Conservation (phyloP, 306 rosid species). For the Notholithocarpus densiflorus region DNA sequence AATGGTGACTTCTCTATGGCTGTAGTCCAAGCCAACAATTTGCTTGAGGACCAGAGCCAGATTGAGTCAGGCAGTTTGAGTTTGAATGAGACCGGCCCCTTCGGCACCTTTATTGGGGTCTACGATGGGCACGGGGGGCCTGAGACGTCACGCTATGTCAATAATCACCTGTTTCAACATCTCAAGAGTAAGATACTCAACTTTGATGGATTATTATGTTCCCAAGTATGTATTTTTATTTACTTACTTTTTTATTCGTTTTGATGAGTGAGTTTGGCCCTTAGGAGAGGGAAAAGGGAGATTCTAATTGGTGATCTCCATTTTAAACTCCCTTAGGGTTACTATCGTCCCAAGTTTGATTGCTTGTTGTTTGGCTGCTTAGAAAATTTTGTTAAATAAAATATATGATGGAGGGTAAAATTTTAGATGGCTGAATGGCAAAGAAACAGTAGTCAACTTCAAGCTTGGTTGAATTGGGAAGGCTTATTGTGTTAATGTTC, state of each 20-base stretch:
- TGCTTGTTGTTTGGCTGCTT: background rate
- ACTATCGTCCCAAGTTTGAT: background rate
- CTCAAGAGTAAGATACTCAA: constrained; percentile 52
- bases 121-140: constrained; percentile 79
- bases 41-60: constrained; percentile 76
- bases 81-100: constrained; percentile 53
- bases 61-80: constrained; percentile 61
- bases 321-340: background rate
- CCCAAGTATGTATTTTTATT: background rate
- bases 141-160: constrained; percentile 60
- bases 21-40: constrained; percentile 68
- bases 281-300: background rate
- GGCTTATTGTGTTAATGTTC: background rate
- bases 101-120: constrained; percentile 58
- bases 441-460: background rate
- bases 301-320: background rate
- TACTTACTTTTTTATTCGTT: background rate
- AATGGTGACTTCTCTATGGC: constrained; percentile 72
- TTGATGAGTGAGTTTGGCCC: background rate
- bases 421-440: background rate
- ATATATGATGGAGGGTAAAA: background rate
- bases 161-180: constrained; percentile 57
- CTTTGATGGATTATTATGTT: background rate
- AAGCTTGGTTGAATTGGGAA: background rate
- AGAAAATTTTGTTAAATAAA: background rate